These are phyloP conservation scores for Lactarius indigo DNA, from an alignment of 768 basidiomycete species.

Conservation along the genomic window DNA sequence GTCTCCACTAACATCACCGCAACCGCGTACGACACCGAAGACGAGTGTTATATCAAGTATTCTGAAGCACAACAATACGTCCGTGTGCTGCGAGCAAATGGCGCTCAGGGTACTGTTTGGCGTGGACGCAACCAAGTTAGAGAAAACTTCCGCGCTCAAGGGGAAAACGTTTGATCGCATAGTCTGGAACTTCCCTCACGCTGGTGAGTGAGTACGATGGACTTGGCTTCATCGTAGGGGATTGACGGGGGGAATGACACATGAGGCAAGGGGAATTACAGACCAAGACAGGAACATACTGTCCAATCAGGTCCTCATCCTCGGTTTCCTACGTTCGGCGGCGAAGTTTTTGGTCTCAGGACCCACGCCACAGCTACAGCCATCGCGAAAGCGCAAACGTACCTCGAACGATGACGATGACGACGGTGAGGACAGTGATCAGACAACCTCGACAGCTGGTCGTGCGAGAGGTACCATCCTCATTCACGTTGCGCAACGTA, in stretches of 20 bases:
- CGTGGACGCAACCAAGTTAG: conserved; percentile 80
- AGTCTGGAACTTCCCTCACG: conserved; percentile 96
- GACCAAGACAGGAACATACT: conserved; percentile 93
- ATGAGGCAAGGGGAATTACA: conserved; percentile 81
- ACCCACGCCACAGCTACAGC: conserved; percentile 42
- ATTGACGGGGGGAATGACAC: conserved; percentile 16
- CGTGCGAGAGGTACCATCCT: conserved; percentile 66
- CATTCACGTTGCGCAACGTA: conserved; percentile 85
- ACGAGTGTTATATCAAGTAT: conserved; percentile 78
- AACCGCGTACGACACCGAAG: conserved; percentile 80
- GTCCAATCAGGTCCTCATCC: conserved; percentile 79
- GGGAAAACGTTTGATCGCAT: conserved; percentile 70
- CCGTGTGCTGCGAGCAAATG: conserved; percentile 46
- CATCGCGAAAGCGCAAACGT: conserved; percentile 43
- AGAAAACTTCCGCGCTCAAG: conserved; percentile 54
- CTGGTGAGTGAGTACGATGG: conserved; percentile 51
- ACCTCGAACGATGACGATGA: conserved; percentile 42
- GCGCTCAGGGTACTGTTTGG: conserved; percentile 70
- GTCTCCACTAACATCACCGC: conserved; percentile 71
- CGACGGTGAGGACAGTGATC: conserved; percentile 35
- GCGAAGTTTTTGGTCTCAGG: conserved; percentile 58
- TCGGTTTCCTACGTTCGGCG: conserved; percentile 78
- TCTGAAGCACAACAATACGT: conserved; percentile 66
- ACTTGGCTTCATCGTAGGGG: not conserved
- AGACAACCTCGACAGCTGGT: conserved; percentile 28